phyloP scores from a whole-genome alignment of 2,329 filamentous ascomycete genomes.

The Plenodomus tracheiphilus region DNA sequence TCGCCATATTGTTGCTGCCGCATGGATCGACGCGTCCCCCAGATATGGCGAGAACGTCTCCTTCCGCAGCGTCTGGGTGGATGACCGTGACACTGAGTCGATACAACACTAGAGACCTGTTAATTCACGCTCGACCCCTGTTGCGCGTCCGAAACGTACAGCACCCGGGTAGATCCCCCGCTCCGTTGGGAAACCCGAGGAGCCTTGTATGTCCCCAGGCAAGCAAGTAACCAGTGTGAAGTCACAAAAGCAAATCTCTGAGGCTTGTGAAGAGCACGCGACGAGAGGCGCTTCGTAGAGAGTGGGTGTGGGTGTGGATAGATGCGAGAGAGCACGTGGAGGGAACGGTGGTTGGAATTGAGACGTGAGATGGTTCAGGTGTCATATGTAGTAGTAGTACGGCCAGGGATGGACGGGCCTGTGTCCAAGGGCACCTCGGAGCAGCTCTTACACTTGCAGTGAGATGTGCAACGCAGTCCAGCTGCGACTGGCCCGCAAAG shows the following conservation, averaged over 20 bases:
- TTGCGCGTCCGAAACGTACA: slow-evolving; percentile 32
- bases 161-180: background rate
- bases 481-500: slow-evolving; percentile 13
- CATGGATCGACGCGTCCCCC: slow-evolving; percentile 29
- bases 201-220: background rate
- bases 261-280: background rate
- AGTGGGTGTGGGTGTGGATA: background rate
- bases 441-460: slow-evolving; percentile 28
- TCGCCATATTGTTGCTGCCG: slow-evolving; percentile 40
- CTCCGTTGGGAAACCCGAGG: background rate
- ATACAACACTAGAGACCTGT: slow-evolving; percentile 19
- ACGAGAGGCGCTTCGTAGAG: background rate
- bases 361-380: slow-evolving; percentile 32
- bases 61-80: slow-evolving; percentile 11
- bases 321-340: background rate
- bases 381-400: slow-evolving; percentile 14
- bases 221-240: background rate
- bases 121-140: slow-evolving; percentile 25
- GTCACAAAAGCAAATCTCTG: background rate
- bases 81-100: slow-evolving; percentile 9
- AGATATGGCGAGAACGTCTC: slow-evolving; percentile 13
- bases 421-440: slow-evolving; percentile 9
- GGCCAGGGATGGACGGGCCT: slow-evolving; percentile 16
- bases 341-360: slow-evolving; percentile 13
- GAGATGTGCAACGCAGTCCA: slow-evolving; percentile 22